Evolutionary conservation across 257 asterid genomes (phyloP).

Genomic region (Solanum boliviense): DNA sequence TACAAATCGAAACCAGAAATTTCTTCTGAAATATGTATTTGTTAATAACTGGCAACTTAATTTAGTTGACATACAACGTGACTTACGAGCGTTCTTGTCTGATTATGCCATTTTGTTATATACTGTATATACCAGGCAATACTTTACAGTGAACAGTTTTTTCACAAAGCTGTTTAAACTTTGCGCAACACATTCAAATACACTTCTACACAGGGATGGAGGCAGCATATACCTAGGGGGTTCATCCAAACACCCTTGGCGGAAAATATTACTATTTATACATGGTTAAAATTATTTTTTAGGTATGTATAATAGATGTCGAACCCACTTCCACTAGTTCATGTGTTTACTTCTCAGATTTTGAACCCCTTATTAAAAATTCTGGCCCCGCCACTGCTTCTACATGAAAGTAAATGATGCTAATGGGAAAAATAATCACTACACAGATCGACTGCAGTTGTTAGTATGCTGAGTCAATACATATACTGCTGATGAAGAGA

Average conservation of each 20-base stretch:
- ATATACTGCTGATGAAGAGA: neutral
- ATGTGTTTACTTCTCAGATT: too few relatives aligned
- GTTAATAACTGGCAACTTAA: neutral
- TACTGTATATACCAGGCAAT: neutral
- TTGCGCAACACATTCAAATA: neutral
- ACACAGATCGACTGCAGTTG: neutral
- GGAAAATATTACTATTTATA: too few relatives aligned
- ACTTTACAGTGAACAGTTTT: neutral
- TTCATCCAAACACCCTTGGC: too few relatives aligned
- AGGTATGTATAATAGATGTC: too few relatives aligned
- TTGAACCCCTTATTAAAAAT: too few relatives aligned
- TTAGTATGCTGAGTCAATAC: neutral
- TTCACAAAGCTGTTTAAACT: neutral
- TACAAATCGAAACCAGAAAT: neutral
- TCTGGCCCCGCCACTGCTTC: neutral
- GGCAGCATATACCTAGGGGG: too few relatives aligned
- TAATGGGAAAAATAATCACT: neutral
- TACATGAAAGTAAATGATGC: neutral
- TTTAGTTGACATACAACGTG: neutral
- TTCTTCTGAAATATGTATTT: neutral
- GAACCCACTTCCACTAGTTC: too few relatives aligned
- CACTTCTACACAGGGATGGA: neutral
- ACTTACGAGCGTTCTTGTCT: neutral
- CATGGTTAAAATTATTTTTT: too few relatives aligned
- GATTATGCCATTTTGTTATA: neutral